Evolutionary conservation across 768 basidiomycete genomes (phyloP), one percentile per base, ranked within the genome.

Genomic region (Suillus hirtellus): DNA sequence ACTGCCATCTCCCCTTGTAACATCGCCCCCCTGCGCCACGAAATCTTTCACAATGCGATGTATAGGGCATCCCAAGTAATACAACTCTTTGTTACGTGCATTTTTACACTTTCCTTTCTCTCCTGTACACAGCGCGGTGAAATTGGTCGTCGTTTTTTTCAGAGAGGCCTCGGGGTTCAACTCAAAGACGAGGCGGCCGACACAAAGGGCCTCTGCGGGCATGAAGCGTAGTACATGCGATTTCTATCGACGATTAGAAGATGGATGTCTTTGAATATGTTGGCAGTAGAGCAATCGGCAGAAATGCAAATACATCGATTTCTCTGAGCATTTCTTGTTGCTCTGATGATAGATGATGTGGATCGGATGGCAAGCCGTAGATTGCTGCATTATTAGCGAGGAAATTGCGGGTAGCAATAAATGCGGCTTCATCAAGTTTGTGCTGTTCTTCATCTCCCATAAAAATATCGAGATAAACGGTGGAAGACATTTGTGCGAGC

Each of bases 11-110:
- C 79, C 78, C 50, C 84, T 69, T 24, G 83, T 84, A 44, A 84
- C 73, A 67, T 86, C 83, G 7, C 84, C 84, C n/a, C 81, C 80
- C 67, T 86, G 84, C 1, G 81, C 80, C 4, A 85, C 75, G 59
- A 84, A 86, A 15, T 75, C 82, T 64, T 76, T 74, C 52, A 80
- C 78, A 66, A 82, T 74, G 11, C 82, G 73, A 70, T 84, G 83
- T 1, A 86, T 74, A 35, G 79, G 79, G 43, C 73, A 77, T 3
- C 73, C 78, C 43, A 76, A 52, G 67, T 83, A 85, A 64, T 78
- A 77, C 59, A 84, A 69, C 40, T 69, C 75, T 69, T 80, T 81
- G 64, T 81, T 81, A 2, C 80, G 80, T 15, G 78, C 78, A 53
- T 76, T 79, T 75, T 82, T 84, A 69, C 79, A 81, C 63, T 68